These are phyloP conservation scores for Verticillium albo-atrum DNA, from an alignment of 2,329 filamentous ascomycete species.

Conservation along the genomic window DNA sequence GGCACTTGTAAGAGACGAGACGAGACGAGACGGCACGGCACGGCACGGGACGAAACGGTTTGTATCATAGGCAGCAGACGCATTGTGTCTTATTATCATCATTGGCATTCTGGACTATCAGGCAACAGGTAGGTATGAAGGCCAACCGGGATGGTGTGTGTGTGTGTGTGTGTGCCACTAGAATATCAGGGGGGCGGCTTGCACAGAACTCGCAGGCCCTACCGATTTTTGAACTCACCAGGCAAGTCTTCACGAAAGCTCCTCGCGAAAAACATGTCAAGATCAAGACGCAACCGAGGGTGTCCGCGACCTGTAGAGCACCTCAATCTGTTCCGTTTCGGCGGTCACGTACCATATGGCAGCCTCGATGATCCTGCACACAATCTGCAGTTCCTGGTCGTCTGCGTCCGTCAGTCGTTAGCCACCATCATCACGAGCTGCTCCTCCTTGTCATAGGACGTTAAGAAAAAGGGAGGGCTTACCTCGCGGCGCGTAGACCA, in stretches of 20 bases:
- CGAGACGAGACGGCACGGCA: too few species aligned
- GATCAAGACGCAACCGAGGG: neutral
- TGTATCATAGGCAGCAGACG: neutral
- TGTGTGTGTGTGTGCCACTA: too few species aligned
- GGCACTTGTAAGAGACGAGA: neutral
- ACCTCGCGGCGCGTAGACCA: slow-evolving; percentile 76
- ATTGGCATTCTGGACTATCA: neutral
- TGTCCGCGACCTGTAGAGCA: neutral
- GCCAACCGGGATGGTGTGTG: too few species aligned
- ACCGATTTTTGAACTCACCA: neutral
- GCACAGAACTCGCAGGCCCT: too few species aligned
- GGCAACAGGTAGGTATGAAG: neutral
- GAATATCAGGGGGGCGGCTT: too few species aligned
- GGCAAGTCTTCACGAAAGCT: too few species aligned
- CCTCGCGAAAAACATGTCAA: too few species aligned
- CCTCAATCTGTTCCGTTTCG: slow-evolving; percentile 35
- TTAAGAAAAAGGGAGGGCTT: slow-evolving; percentile 16
- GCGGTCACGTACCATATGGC: slow-evolving; percentile 63
- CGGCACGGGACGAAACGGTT: neutral
- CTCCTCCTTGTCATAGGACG: too few species aligned
- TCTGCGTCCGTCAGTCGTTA: slow-evolving; percentile 28
- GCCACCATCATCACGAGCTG: too few species aligned
- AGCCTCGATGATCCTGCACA: slow-evolving; percentile 67
- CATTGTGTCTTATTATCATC: neutral
- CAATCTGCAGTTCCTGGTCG: slow-evolving; percentile 60